Evolutionary conservation across 106 monocot genomes (phyloP), one percentile per base, ranked within the genome.

Genomic region (Allium sativum): DNA sequence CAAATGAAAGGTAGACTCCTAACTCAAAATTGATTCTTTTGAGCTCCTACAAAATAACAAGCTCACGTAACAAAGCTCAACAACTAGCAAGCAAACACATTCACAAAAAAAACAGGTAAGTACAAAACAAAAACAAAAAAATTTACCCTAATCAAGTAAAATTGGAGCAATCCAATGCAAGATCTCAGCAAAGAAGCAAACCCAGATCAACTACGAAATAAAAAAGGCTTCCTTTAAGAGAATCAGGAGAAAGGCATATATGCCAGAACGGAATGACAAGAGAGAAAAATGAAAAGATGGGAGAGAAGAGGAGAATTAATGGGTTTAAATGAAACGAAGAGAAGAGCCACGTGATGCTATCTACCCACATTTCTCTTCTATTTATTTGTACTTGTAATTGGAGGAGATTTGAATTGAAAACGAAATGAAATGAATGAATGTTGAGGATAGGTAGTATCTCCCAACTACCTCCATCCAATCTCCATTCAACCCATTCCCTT

Each of bases 331-430:
- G 42, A 46, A 9, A 7, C 0, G 41, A 42, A 42, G 22, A 42
- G 7, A 19, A 70, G 52, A 15, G 10, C 61, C 70, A 70, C 70
- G 70, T 70, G 70, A 61, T 16, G 31, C 5, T 31, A 61, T 42
- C 70, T 53, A 42, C 70, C 70, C 59, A 52, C 43, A 18, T 44
- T 42, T 42, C 48, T 46, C 68, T 48, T 56, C 17, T 57, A 42
- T 55, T 56, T 11, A 54, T 44, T 67, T 12, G 55, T 17, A 55
- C 9, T 55, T 19, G n/a, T 42, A 42, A 59, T 59, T 31, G 40
- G 42, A 59, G 16, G 42, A 59, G 59, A 42, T 14, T 42, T 14
- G 21, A 42, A n/a, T 40, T 9, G 59, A 59, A 15, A 10, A 12
- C 7, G 15, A 14, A 31, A 31, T 31, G 31, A 31, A 31, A 31